phyloP scores from a whole-genome alignment of 2,329 filamentous ascomycete species.

The Aspergillus aculeatus region DNA sequence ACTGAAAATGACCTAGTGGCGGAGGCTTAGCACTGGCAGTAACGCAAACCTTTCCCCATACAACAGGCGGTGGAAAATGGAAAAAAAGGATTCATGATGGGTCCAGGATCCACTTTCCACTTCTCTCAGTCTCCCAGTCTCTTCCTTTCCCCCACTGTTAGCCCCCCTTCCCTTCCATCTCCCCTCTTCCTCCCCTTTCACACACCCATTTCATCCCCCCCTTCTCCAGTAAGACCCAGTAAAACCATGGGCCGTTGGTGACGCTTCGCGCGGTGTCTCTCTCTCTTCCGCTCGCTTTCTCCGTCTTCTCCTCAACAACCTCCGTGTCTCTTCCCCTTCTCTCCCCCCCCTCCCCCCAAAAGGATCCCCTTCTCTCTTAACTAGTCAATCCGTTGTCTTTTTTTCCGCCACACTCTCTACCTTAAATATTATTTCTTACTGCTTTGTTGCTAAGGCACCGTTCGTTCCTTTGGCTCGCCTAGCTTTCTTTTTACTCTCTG shows the following conservation, averaged over 20 bases:
- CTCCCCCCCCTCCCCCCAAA: not conserved
- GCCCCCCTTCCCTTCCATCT: not conserved
- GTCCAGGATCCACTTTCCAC: not conserved
- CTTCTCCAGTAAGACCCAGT: too few species aligned
- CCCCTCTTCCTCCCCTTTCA: conserved; percentile 4
- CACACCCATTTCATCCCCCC: too few species aligned
- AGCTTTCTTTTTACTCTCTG: conserved; percentile 12
- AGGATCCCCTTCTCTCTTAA: not conserved
- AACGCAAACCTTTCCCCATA: conserved; percentile 10
- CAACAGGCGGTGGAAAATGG: not conserved
- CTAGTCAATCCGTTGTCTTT: not conserved
- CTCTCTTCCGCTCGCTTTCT: conserved; percentile 11
- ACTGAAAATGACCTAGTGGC: conserved; percentile 10
- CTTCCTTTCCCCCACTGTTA: not conserved
- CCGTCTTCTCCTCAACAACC: conserved; percentile 1
- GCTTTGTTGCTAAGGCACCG: conserved; percentile 20
- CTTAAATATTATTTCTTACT: conserved; percentile 11
- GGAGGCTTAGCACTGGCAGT: conserved; percentile 22
- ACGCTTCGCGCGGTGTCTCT: conserved; percentile 14
- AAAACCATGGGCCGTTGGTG: conserved; percentile 19
- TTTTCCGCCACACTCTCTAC: conserved; percentile 2
- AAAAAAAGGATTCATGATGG: too few species aligned
- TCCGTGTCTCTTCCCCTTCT: conserved; percentile 4
- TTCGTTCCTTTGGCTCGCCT: conserved; percentile 22
- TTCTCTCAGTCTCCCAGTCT: not conserved